These are phyloP conservation scores for Nematodospora valgi DNA, from an alignment of 805 yeast genomes.

Conservation along the genomic window DNA sequence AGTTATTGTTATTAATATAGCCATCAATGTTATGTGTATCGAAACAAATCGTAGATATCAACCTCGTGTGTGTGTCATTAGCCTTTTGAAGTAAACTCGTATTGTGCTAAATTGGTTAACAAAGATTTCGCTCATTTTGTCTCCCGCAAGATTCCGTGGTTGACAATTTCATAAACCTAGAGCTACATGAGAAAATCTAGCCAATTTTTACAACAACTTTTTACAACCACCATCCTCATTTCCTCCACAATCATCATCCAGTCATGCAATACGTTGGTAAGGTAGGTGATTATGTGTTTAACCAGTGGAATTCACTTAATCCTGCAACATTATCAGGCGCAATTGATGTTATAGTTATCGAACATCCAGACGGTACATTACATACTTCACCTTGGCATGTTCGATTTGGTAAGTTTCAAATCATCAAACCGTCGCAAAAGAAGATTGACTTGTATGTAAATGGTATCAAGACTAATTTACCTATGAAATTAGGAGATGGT, in stretches of 20 bases:
- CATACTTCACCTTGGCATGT: constrained; percentile 97
- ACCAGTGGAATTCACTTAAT: constrained; percentile 94
- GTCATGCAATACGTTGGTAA: constrained; percentile 94
- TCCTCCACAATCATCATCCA: background rate
- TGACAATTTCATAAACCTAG: too few species aligned
- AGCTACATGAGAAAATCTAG: too few species aligned
- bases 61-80: too few species aligned
- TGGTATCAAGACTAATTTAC: constrained; percentile 74
- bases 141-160: background rate
- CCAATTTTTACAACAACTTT: too few species aligned
- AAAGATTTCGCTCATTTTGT: too few species aligned
- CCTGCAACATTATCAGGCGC: constrained; percentile 97
- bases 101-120: too few species aligned
- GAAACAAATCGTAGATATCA: too few species aligned
- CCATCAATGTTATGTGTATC: too few species aligned
- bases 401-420: constrained; percentile 90
- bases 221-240: background rate
- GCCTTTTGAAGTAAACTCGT: too few species aligned
- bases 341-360: constrained; percentile 92
- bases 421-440: constrained; percentile 91
- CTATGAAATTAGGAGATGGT: constrained; percentile 96
- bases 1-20: too few species aligned
- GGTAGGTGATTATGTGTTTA: constrained; percentile 91
- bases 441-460: constrained; percentile 87
- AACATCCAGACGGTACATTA: constrained; percentile 75